Evolutionary conservation across 495 filamentous ascomycete species (phyloP).

Genomic region (Penicillium paradoxum): DNA sequence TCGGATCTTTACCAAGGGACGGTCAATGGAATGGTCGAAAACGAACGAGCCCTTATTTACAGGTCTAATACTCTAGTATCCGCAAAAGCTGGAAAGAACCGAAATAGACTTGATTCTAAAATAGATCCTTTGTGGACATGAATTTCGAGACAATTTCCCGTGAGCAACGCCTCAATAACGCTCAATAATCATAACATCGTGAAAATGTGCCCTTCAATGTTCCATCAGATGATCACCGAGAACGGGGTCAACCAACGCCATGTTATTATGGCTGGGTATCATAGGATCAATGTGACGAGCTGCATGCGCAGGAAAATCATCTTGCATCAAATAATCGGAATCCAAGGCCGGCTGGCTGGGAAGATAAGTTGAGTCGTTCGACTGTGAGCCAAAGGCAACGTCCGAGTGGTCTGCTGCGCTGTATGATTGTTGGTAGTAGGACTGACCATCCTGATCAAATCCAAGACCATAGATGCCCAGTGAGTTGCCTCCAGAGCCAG

Average conservation of each 20-base stretch:
- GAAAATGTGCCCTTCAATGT: neutral
- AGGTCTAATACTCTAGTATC: too few species aligned
- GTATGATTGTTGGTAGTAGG: conserved; percentile 18
- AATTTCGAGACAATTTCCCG: neutral
- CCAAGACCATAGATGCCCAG: conserved; percentile 45
- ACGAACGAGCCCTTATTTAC: too few species aligned
- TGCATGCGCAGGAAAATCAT: neutral
- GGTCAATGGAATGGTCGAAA: too few species aligned
- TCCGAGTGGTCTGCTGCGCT: neutral
- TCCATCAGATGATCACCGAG: conserved; percentile 31
- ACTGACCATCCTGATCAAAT: conserved; percentile 25
- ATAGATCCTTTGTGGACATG: neutral
- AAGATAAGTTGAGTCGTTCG: conserved; percentile 2
- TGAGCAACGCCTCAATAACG: neutral
- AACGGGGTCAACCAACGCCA: conserved; percentile 36
- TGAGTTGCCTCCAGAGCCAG: conserved; percentile 25
- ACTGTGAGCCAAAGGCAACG: conserved; percentile 3
- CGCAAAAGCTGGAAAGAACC: too few species aligned
- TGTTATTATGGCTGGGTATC: conserved; percentile 31
- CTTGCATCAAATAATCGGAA: conserved; percentile 30
- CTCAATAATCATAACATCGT: conserved; percentile 4
- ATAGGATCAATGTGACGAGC: conserved; percentile 19
- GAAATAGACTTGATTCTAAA: too few species aligned
- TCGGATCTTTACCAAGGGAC: too few species aligned
- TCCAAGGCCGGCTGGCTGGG: conserved; percentile 10